Percentiles rank a stretch among this genome's conserved stretches.
Conservation (phyloP, 768 basidiomycete genomes). For the Daedaleopsis nitida region DNA sequence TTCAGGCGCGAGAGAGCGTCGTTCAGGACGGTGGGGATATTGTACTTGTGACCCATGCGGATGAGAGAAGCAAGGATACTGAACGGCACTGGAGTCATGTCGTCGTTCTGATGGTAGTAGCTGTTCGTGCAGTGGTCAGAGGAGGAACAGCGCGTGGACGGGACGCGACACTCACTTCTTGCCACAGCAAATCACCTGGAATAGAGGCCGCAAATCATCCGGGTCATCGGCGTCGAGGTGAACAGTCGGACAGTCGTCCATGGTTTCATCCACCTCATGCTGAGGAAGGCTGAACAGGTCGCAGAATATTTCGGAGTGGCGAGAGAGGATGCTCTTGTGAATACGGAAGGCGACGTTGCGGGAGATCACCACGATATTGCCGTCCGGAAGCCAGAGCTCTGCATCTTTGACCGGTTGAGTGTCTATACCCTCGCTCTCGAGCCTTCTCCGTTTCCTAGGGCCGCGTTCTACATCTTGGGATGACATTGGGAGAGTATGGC, state of each 20-base stretch:
- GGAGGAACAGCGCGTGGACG: not conserved
- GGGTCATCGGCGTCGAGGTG: conserved; percentile 10
- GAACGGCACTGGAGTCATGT: not conserved
- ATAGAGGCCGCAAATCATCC: conserved; percentile 3
- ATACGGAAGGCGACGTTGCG: conserved; percentile 14
- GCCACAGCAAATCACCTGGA: conserved; percentile 1
- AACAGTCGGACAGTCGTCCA: conserved; percentile 16
- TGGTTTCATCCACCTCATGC: not conserved
- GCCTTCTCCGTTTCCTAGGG: too few relatives aligned
- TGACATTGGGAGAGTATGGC: too few relatives aligned
- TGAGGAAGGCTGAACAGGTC: conserved; percentile 14
- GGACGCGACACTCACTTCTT: not conserved
- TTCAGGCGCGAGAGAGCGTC: conserved; percentile 1
- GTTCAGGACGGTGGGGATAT: not conserved
- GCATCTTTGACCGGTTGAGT: not conserved
- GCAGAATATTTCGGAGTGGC: conserved; percentile 16
- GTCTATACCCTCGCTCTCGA: too few relatives aligned
- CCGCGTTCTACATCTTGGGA: too few relatives aligned
- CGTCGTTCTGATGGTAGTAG: not conserved
- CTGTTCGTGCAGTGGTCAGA: not conserved
- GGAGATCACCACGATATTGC: conserved; percentile 65
- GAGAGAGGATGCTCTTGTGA: conserved; percentile 15
- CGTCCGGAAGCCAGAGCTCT: conserved; percentile 62
- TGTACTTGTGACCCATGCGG: conserved; percentile 12
- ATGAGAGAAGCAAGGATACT: not conserved